Percentiles rank a stretch among this genome's conserved stretches.
Conservation (phyloP, 192 early-diverging fungal genomes). For the Linnemannia exigua region DNA sequence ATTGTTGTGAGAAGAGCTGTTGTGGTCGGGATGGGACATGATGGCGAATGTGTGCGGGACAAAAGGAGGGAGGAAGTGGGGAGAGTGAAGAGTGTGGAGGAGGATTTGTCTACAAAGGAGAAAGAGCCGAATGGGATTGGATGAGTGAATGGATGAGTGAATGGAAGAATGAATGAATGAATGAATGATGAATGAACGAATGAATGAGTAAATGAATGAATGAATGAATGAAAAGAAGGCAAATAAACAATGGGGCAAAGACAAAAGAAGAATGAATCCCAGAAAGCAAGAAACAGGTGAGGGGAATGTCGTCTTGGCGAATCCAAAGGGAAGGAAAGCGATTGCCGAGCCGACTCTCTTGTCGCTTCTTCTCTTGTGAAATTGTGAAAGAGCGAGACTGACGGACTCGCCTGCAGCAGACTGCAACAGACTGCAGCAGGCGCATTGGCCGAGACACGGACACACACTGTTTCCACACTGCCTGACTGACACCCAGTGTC, state of each 20-base stretch:
- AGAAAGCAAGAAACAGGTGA: too few species aligned
- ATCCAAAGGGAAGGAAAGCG: background rate
- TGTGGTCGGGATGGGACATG: conserved; percentile 1
- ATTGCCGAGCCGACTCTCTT: conserved; percentile 9
- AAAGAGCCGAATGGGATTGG: background rate
- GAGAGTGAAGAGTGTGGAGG: background rate
- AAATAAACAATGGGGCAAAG: conserved; percentile 1
- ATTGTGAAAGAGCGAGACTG: too few species aligned
- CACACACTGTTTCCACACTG: too few species aligned
- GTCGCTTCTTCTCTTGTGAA: background rate
- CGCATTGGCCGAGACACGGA: too few species aligned
- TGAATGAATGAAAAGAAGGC: background rate
- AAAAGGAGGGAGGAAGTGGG: background rate
- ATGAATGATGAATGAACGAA: background rate
- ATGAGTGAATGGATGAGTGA: background rate
- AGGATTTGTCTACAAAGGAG: background rate
- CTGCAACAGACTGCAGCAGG: too few species aligned
- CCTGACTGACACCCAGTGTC: too few species aligned
- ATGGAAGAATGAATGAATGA: background rate
- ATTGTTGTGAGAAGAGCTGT: background rate
- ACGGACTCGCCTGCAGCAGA: too few species aligned
- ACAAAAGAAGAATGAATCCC: background rate
- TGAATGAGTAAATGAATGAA: background rate
- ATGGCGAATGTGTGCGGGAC: background rate
- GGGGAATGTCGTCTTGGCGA: background rate